These are phyloP conservation scores for Botrytis byssoidea DNA, from an alignment of 2,329 filamentous ascomycete species.

Conservation along the genomic window DNA sequence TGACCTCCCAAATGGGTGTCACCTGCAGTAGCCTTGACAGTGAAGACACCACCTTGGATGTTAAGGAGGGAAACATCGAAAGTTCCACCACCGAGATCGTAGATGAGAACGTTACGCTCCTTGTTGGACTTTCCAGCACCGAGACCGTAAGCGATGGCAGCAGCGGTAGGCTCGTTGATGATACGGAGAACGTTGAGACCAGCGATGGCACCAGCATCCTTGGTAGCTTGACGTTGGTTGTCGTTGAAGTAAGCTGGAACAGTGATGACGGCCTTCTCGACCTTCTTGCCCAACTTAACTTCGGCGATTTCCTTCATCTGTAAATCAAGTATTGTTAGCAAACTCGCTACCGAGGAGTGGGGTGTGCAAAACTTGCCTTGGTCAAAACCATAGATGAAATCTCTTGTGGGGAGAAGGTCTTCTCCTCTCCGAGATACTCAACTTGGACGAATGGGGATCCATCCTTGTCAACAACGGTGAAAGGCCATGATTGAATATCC, in stretches of 20 bases:
- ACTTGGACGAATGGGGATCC: constrained; percentile 92
- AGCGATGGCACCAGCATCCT: constrained; percentile 96
- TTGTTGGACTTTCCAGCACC: constrained; percentile 92
- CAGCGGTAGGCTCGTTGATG: constrained; percentile 99
- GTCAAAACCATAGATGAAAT: constrained; percentile 98
- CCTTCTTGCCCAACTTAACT: constrained; percentile 97
- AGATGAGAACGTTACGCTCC: constrained; percentile 99
- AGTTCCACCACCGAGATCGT: constrained; percentile 99
- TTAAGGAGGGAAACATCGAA: constrained; percentile 99
- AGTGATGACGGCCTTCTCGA: constrained; percentile 98
- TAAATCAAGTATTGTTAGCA: constrained; percentile 24
- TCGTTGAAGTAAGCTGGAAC: constrained; percentile 99
- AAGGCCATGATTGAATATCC: constrained; percentile 90
- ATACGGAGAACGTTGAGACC: constrained; percentile 99
- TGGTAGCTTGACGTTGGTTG: constrained; percentile 99
- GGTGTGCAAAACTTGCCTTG: constrained; percentile 64
- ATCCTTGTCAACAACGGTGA: constrained; percentile 91
- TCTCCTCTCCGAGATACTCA: constrained; percentile 90
- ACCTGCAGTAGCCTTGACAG: constrained; percentile 96
- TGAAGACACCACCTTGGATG: constrained; percentile 99
- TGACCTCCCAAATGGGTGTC: constrained; percentile 95
- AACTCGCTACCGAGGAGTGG: background rate
- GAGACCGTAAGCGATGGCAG: constrained; percentile 97
- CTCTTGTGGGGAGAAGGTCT: constrained; percentile 97
- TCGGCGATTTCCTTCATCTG: constrained; percentile 99